phyloP scores from a whole-genome alignment of 257 asterid species.

The Agastache rugosa region DNA sequence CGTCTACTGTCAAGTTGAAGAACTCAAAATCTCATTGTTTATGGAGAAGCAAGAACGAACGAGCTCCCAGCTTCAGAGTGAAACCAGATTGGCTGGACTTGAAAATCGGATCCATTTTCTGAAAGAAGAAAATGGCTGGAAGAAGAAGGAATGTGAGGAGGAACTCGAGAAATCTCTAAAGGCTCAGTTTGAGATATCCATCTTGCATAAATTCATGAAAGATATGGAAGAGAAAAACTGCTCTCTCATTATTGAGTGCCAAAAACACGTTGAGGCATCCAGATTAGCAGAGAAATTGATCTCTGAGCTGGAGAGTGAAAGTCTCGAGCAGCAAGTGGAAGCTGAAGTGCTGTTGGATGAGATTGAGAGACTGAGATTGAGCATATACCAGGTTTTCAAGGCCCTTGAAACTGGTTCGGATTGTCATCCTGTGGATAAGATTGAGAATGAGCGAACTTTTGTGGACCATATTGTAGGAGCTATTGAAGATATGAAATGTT shows the following conservation, averaged over 20 bases:
- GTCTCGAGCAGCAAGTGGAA: slow-evolving; percentile 94
- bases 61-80: slow-evolving; percentile 54
- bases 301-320: slow-evolving; percentile 82
- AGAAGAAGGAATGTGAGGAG: slow-evolving; percentile 76
- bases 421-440: slow-evolving; percentile 43
- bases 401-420: slow-evolving; percentile 60
- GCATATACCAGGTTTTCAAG: slow-evolving; percentile 72
- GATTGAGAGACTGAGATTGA: slow-evolving; percentile 71
- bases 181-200: slow-evolving; percentile 84
- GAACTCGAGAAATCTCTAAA: slow-evolving; percentile 76
- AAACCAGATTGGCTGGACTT: slow-evolving; percentile 56
- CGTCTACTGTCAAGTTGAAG: slow-evolving; percentile 59
- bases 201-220: slow-evolving; percentile 81
- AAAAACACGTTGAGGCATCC: slow-evolving; percentile 88
- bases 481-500: slow-evolving; percentile 65
- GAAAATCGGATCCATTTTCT: slow-evolving; percentile 74
- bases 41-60: slow-evolving; percentile 77
- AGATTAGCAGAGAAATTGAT: slow-evolving; percentile 84
- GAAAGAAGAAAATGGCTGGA: slow-evolving; percentile 74
- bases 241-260: slow-evolving; percentile 74
- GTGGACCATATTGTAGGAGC: slow-evolving; percentile 55
- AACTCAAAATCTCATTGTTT: slow-evolving; percentile 59
- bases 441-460: slow-evolving; percentile 63
- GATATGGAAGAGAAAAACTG: slow-evolving; percentile 91
- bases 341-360: slow-evolving; percentile 78